These are phyloP conservation scores for Phytophthora constricta DNA, from an alignment of 352 stramenopile species.

Conservation along the genomic window DNA sequence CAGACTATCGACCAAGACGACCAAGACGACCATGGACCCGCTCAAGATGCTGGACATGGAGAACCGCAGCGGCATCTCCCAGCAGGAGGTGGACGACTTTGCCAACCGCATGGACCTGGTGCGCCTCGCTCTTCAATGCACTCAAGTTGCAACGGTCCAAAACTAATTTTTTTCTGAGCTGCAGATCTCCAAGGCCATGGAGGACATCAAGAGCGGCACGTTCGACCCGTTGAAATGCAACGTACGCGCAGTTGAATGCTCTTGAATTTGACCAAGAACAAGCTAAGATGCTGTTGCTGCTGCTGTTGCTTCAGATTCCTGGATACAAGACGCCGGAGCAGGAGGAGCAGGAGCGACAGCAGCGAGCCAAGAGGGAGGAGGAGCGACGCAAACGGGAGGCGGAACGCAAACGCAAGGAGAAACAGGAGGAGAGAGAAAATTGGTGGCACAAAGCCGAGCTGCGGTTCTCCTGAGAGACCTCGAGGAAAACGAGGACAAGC, in stretches of 20 bases:
- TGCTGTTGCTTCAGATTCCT: slow-evolving; percentile 51
- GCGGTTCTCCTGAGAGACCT: slow-evolving; percentile 46
- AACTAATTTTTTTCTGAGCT: not conserved
- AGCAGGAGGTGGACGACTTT: slow-evolving; percentile 80
- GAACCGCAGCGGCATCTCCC: slow-evolving; percentile 64
- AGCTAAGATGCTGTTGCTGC: not conserved
- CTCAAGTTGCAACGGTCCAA: no score
- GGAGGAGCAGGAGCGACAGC: slow-evolving; percentile 57
- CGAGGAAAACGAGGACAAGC: slow-evolving; percentile 18
- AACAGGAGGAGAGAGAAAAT: slow-evolving; percentile 64
- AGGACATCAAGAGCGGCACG: slow-evolving; percentile 82
- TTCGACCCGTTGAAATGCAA: slow-evolving; percentile 81
- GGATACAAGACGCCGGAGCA: slow-evolving; percentile 82
- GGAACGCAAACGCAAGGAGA: slow-evolving; percentile 45
- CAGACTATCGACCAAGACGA: not conserved
- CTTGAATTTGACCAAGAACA: not conserved
- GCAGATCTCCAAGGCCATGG: slow-evolving; percentile 76
- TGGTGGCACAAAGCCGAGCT: slow-evolving; percentile 79
- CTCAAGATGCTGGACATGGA: slow-evolving; percentile 75
- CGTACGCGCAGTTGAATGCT: slow-evolving; percentile 20
- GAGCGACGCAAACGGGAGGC: slow-evolving; percentile 52
- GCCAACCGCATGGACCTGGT: slow-evolving; percentile 74
- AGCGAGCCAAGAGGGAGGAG: slow-evolving; percentile 43
- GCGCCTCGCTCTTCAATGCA: no score
- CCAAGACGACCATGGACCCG: slow-evolving; percentile 55